Percentiles rank a stretch among this genome's conserved stretches.
These are phyloP conservation scores for Serendipita sp. DNA, from an alignment of 768 basidiomycete species.

Conservation along the genomic window DNA sequence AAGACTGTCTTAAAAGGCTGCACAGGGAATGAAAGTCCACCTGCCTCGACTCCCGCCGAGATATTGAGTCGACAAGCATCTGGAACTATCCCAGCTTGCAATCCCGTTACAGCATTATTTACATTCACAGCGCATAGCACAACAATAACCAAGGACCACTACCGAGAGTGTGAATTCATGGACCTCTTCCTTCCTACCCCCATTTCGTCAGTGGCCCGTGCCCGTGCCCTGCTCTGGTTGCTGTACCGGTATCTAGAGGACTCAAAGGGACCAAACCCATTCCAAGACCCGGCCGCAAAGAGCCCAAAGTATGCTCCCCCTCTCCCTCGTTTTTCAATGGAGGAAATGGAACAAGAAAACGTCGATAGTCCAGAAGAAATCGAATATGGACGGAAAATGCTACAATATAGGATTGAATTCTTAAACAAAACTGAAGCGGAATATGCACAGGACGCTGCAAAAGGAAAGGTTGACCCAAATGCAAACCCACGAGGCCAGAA, in stretches of 20 bases:
- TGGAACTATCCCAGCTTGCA: conserved; percentile 54
- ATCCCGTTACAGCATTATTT: conserved; percentile 58
- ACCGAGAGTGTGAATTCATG: conserved; percentile 38
- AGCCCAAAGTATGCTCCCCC: conserved; percentile 41
- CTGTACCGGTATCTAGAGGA: conserved; percentile 68
- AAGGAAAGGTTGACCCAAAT: not conserved
- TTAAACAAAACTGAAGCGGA: conserved; percentile 15
- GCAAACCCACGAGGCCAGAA: not conserved
- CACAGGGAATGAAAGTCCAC: conserved; percentile 34
- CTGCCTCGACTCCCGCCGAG: conserved; percentile 37
- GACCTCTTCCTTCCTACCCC: conserved; percentile 72
- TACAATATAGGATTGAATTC: conserved; percentile 49
- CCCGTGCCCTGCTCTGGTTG: conserved; percentile 67
- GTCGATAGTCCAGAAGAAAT: conserved; percentile 63
- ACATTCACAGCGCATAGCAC: conserved; percentile 54
- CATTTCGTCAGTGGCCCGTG: conserved; percentile 55
- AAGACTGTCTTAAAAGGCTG: conserved; percentile 57
- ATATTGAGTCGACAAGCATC: conserved; percentile 32
- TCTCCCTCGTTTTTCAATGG: conserved; percentile 22
- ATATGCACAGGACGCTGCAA: not conserved
- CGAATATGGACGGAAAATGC: conserved; percentile 64
- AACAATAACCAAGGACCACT: conserved; percentile 24
- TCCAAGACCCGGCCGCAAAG: conserved; percentile 41
- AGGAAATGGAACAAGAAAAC: conserved; percentile 49
- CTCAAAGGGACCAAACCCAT: conserved; percentile 44